Conservation (phyloP, 768 basidiomycete species). For the Leucocoprinus leucothites region DNA sequence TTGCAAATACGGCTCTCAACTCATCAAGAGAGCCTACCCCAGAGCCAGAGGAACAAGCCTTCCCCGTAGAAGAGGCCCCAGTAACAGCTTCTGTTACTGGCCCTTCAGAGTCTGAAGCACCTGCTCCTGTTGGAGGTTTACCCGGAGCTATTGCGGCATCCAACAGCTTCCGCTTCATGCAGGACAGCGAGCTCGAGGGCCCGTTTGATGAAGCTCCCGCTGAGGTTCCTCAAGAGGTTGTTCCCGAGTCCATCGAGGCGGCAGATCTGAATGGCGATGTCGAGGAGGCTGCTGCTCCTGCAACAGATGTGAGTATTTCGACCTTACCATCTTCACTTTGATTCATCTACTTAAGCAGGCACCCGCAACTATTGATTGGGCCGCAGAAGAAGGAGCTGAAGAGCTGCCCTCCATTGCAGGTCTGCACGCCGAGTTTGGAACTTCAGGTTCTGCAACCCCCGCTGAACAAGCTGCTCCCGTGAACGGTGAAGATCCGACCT, state of each 20-base stretch:
- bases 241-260: too few species aligned
- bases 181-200: constrained; percentile 73
- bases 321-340: neutral
- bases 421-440: constrained; percentile 74
- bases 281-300: constrained; percentile 16
- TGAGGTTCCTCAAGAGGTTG: constrained; percentile 48
- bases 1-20: constrained; percentile 50
- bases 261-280: constrained; percentile 27
- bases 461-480: constrained; percentile 29
- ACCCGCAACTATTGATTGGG: constrained; percentile 69
- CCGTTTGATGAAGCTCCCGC: constrained; percentile 51
- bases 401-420: constrained; percentile 76
- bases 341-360: constrained; percentile 5
- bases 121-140: constrained; percentile 37
- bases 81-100: constrained; percentile 13
- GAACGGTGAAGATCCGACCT: constrained; percentile 26
- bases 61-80: constrained; percentile 14
- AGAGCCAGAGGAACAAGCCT: constrained; percentile 24
- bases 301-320: neutral
- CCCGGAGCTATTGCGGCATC: constrained; percentile 36
- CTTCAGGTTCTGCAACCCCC: constrained; percentile 71
- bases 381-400: constrained; percentile 74
- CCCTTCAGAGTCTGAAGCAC: constrained; percentile 23
- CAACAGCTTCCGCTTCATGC: constrained; percentile 75
- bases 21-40: constrained; percentile 43